These are phyloP conservation scores for Chenopodium berlandieri DNA, from an alignment of 148 eudicot genomes.

Conservation along the genomic window DNA sequence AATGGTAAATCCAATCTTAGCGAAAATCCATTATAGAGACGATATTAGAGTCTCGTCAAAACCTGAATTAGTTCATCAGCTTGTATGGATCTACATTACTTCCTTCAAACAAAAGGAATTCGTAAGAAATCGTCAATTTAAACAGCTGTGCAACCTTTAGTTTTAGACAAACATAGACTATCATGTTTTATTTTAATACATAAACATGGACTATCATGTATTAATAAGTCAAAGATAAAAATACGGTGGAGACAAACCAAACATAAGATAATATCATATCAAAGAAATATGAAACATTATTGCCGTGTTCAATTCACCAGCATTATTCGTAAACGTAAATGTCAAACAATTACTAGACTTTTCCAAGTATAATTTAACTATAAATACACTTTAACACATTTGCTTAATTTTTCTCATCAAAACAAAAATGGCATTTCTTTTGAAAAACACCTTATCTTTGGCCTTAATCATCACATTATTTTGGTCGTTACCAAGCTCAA, in stretches of 20 bases:
- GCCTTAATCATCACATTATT: conserved; percentile 20
- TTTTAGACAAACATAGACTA: neutral
- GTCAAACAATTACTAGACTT: conserved; percentile 4
- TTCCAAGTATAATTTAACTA: conserved; percentile 20
- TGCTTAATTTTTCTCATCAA: conserved; percentile 23
- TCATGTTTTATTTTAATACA: no score
- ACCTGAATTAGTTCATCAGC: neutral
- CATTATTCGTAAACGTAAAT: neutral
- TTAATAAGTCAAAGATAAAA: neutral
- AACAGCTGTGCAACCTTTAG: neutral
- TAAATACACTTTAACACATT: conserved; percentile 24
- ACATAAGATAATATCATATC: neutral
- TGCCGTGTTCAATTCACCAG: conserved; percentile 16
- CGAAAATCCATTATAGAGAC: neutral
- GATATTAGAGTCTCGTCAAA: neutral
- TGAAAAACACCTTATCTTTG: conserved; percentile 7
- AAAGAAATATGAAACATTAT: neutral
- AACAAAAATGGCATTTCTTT: conserved; percentile 5
- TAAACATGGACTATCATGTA: neutral
- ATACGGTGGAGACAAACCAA: conserved; percentile 9
- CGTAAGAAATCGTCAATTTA: no score
- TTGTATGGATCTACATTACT: neutral
- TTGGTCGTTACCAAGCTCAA: conserved; percentile 19
- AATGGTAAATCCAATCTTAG: no score
- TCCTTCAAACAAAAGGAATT: neutral